These are phyloP conservation scores for Populus davidiana DNA, from an alignment of 345 rosid species.

Conservation along the genomic window DNA sequence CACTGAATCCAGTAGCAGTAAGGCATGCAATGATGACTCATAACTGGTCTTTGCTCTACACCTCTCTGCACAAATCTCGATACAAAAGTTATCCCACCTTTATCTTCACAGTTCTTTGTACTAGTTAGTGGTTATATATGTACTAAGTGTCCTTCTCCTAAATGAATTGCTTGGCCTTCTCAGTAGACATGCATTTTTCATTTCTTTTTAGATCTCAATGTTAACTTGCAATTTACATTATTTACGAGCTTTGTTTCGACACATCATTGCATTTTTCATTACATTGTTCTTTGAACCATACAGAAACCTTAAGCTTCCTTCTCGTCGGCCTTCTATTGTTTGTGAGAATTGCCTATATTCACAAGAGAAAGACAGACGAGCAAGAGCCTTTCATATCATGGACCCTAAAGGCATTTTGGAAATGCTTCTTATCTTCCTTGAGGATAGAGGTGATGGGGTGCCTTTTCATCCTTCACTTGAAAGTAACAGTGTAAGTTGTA, in stretches of 20 bases:
- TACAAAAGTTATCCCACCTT: neutral
- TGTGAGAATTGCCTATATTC: slow-evolving; percentile 89
- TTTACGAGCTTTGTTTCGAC: neutral
- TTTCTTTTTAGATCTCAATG: neutral
- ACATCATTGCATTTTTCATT: neutral
- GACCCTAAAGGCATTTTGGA: slow-evolving; percentile 78
- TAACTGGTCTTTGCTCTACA: neutral
- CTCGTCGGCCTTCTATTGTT: slow-evolving; percentile 68
- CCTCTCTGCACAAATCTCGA: neutral
- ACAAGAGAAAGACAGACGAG: slow-evolving; percentile 58
- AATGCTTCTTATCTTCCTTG: slow-evolving; percentile 81
- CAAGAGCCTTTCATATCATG: slow-evolving; percentile 85
- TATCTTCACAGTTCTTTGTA: neutral
- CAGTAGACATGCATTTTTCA: neutral
- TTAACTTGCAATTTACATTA: neutral
- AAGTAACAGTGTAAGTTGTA: slow-evolving; percentile 30
- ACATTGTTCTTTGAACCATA: slow-evolving; percentile 1
- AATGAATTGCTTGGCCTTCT: neutral
- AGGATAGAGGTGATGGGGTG: slow-evolving; percentile 52
- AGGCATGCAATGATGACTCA: neutral
- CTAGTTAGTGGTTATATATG: neutral
- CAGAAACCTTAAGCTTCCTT: slow-evolving; percentile 87
- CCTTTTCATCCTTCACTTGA: slow-evolving; percentile 54
- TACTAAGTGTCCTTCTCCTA: neutral
- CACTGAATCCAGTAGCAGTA: neutral